Conservation (phyloP, 2,329 filamentous ascomycete genomes). For the Penicillium sp. region DNA sequence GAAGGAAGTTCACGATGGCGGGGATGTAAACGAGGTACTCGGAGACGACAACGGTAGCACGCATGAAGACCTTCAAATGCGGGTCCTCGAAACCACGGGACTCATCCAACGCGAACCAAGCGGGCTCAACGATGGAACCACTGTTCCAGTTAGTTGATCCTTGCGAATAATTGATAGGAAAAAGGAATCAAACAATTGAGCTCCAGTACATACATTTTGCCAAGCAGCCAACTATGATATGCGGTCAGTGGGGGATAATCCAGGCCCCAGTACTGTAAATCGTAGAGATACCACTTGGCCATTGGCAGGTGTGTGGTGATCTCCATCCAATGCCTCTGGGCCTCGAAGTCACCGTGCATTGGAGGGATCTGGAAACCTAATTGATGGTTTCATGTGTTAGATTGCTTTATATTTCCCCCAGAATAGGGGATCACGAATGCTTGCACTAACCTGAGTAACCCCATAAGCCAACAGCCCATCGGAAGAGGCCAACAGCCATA, state of each 20-base stretch:
- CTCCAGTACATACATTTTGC: slow-evolving; percentile 65
- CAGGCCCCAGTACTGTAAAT: slow-evolving; percentile 95
- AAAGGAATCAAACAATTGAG: background rate
- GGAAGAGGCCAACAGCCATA: slow-evolving; percentile 87
- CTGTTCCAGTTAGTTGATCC: slow-evolving; percentile 41
- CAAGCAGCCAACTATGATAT: slow-evolving; percentile 96
- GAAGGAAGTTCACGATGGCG: slow-evolving; percentile 80
- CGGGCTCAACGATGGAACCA: slow-evolving; percentile 74
- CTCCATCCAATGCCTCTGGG: slow-evolving; percentile 99
- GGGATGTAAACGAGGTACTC: slow-evolving; percentile 91
- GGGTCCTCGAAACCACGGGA: slow-evolving; percentile 83
- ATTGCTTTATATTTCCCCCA: background rate
- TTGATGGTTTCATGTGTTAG: slow-evolving; percentile 7
- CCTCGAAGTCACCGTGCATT: slow-evolving; percentile 96
- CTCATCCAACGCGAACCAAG: slow-evolving; percentile 84
- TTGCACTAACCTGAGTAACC: slow-evolving; percentile 80
- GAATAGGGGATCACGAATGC: background rate
- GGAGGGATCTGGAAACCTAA: slow-evolving; percentile 78
- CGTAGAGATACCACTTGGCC: slow-evolving; percentile 97
- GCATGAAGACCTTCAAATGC: slow-evolving; percentile 90
- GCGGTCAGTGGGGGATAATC: slow-evolving; percentile 97
- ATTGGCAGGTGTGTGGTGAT: slow-evolving; percentile 85
- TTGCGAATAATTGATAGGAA: background rate
- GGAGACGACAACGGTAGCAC: slow-evolving; percentile 84
- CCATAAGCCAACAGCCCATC: slow-evolving; percentile 92